These are phyloP conservation scores for Medicago truncatula DNA, from an alignment of 306 rosid species.

Conservation along the genomic window MtrunA17r5.0-ANR NC_053049.1:11430501-11431000, in stretches of 20 bases:
- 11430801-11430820: slow-evolving; percentile 40
- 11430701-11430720: slow-evolving; percentile 56
- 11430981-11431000: slow-evolving; percentile 43
- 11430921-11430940: slow-evolving; percentile 47
- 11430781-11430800: slow-evolving; percentile 50
- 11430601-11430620: neutral
- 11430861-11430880: slow-evolving; percentile 33
- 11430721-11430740: slow-evolving; percentile 62
- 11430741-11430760: slow-evolving; percentile 44
- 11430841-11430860: slow-evolving; percentile 38
- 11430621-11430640: too few relatives aligned
- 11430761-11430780: slow-evolving; percentile 25
- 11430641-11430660: neutral
- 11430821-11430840: slow-evolving; percentile 44
- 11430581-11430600: neutral
- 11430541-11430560: slow-evolving; percentile 54
- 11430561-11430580: slow-evolving; percentile 59
- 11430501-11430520: slow-evolving; percentile 69
- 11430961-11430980: slow-evolving; percentile 41
- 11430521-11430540: slow-evolving; percentile 70
- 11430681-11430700: slow-evolving; percentile 8
- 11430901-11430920: slow-evolving; percentile 52
- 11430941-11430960: slow-evolving; percentile 49
- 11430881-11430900: slow-evolving; percentile 38
- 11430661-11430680: slow-evolving; percentile 7